Percentiles rank a stretch among this genome's conserved stretches.
Evolutionary conservation across 495 filamentous ascomycete species (phyloP).

Genomic region (Penicillium angulare): DNA sequence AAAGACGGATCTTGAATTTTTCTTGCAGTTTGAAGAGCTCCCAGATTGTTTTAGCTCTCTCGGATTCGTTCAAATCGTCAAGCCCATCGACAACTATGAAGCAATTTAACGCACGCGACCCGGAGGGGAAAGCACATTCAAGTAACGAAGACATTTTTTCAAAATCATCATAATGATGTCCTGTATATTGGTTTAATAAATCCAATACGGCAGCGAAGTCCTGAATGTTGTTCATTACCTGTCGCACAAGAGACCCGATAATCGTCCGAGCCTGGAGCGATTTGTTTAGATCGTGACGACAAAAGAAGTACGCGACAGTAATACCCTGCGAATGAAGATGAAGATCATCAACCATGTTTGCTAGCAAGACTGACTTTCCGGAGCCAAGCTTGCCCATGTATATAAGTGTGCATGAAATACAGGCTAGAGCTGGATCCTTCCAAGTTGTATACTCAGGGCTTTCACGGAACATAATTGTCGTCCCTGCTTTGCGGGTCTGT

Average conservation of each 20-base stretch:
- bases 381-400: conserved; percentile 42
- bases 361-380: conserved; percentile 42
- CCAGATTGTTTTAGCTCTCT: neutral
- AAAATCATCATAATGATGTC: neutral
- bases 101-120: neutral
- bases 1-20: conserved; percentile 23
- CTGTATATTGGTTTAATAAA: neutral
- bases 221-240: conserved; percentile 22
- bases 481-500: conserved; percentile 40
- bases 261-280: conserved; percentile 37
- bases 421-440: conserved; percentile 19
- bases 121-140: neutral
- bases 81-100: conserved; percentile 11
- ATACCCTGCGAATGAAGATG: conserved; percentile 19
- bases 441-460: conserved; percentile 32
- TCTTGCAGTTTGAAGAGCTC: neutral
- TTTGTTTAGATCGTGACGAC: conserved; percentile 35
- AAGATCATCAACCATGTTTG: conserved; percentile 44
- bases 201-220: neutral
- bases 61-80: conserved; percentile 1
- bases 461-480: conserved; percentile 26
- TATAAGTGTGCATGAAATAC: conserved; percentile 19
- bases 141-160: neutral
- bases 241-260: conserved; percentile 38
- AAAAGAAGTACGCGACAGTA: conserved; percentile 45